phyloP scores from a whole-genome alignment of 1,284 basidiomycete species.

The Golubevia pallescens region DNA sequence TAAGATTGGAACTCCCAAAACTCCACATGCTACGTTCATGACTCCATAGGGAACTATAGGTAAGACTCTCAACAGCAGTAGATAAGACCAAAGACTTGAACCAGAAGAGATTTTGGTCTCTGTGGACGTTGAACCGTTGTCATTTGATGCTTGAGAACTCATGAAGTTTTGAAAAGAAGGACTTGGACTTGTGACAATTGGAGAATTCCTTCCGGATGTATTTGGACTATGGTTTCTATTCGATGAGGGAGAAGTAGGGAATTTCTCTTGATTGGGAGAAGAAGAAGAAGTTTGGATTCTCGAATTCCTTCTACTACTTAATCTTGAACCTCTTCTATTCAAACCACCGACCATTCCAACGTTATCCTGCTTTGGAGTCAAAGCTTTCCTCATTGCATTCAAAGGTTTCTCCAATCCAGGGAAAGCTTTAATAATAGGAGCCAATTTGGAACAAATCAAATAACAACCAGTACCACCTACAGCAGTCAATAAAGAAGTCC shows the following conservation, averaged over 20 bases:
- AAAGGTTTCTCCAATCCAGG: slow-evolving; percentile 52
- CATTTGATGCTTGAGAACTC: no score
- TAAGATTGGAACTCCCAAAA: slow-evolving; percentile 52
- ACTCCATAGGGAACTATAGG: slow-evolving; percentile 60
- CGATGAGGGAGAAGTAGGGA: no score
- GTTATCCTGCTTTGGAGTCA: slow-evolving; percentile 9
- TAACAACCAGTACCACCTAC: slow-evolving; percentile 58
- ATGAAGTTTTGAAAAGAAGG: no score
- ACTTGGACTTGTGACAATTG: no score
- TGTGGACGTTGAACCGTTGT: no score
- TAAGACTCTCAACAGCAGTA: slow-evolving; percentile 53
- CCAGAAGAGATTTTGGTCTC: not conserved
- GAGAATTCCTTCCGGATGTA: no score
- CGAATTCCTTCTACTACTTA: no score
- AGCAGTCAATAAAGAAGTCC: slow-evolving; percentile 50
- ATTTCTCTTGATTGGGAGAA: no score
- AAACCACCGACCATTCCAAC: not conserved
- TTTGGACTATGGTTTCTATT: no score
- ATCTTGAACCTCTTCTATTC: no score
- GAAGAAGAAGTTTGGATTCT: no score
- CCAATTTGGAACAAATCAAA: slow-evolving; percentile 43
- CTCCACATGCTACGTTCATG: slow-evolving; percentile 62
- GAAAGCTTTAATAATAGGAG: slow-evolving; percentile 35
- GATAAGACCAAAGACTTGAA: slow-evolving; percentile 48
- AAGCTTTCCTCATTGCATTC: slow-evolving; percentile 42